These are phyloP conservation scores for Podila epicladia DNA, from an alignment of 192 early-diverging fungal species.

Conservation along the genomic window DNA sequence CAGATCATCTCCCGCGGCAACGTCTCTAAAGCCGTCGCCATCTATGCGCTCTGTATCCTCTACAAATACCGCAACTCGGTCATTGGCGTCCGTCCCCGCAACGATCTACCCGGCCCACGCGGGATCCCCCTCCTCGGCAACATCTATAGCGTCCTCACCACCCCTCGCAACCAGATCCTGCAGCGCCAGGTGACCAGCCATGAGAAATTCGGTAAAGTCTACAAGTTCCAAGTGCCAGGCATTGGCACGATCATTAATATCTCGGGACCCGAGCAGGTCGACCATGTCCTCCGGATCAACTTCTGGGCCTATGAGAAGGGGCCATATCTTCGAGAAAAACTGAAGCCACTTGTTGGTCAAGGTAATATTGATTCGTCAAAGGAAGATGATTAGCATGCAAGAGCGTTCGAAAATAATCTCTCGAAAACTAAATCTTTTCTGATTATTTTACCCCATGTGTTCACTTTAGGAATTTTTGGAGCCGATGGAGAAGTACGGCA, in stretches of 20 bases:
- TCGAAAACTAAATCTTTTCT: neutral
- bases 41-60: conserved; percentile 22
- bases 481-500: conserved; percentile 34
- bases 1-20: conserved; percentile 13
- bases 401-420: no score
- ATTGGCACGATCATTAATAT: conserved; percentile 34
- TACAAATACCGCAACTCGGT: conserved; percentile 37
- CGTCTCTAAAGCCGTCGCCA: conserved; percentile 15
- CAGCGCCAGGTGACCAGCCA: conserved; percentile 30
- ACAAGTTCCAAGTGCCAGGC: conserved; percentile 29
- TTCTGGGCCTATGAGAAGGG: conserved; percentile 53
- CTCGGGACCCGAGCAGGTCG: conserved; percentile 24
- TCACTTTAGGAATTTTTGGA: conserved; percentile 35
- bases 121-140: conserved; percentile 33
- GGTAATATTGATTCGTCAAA: conserved; percentile 9
- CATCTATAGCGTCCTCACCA: conserved; percentile 5
- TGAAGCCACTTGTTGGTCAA: conserved; percentile 36
- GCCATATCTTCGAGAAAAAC: conserved; percentile 7
- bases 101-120: conserved; percentile 25
- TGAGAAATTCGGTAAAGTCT: conserved; percentile 28
- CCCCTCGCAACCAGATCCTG: conserved; percentile 17
- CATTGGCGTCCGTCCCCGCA: conserved; percentile 13
- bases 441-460: neutral
- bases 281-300: conserved; percentile 42
- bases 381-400: neutral